phyloP scores from a whole-genome alignment of 192 early-diverging fungal genomes.

The Jimgerdemannia lactiflua region DNA sequence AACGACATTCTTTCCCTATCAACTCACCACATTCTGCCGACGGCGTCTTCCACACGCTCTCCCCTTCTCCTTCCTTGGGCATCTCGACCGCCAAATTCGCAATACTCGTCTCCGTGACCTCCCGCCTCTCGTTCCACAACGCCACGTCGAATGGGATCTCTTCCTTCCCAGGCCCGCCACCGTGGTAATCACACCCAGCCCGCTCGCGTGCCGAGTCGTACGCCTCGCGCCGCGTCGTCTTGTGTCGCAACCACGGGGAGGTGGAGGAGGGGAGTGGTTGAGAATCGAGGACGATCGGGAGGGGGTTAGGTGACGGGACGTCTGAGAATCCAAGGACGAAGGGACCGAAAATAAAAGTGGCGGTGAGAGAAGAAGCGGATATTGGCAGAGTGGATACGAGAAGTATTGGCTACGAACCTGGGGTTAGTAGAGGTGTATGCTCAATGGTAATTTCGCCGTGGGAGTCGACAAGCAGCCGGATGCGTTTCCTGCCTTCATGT shows the following conservation, averaged over 20 bases:
- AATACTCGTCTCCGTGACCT: conserved; percentile 54
- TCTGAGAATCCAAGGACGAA: background rate
- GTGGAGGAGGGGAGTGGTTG: conserved; percentile 12
- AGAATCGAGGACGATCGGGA: conserved; percentile 37
- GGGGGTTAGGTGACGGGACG: background rate
- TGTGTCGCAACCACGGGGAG: conserved; percentile 44
- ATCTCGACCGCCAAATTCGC: conserved; percentile 49
- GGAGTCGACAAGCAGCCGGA: conserved; percentile 11
- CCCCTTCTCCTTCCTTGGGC: background rate
- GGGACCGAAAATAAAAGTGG: background rate
- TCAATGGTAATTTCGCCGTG: conserved; percentile 8
- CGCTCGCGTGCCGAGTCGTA: conserved; percentile 46
- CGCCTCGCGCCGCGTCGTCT: conserved; percentile 47
- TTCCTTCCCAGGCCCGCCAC: conserved; percentile 5
- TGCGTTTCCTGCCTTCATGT: background rate
- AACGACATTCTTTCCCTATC: too few species aligned
- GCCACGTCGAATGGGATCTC: conserved; percentile 45
- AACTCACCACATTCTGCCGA: conserved; percentile 19
- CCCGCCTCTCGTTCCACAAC: conserved; percentile 41
- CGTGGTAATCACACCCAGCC: conserved; percentile 23
- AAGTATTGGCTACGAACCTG: background rate
- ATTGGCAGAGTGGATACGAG: background rate
- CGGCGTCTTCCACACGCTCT: conserved; percentile 48
- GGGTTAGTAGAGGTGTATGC: conserved; percentile 10
- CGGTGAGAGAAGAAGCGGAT: background rate